A percentile compares a stretch with the other conserved stretches of the same genome.
Conservation (phyloP, 1,284 basidiomycete genomes). For the Tylopilus sp. region DNA sequence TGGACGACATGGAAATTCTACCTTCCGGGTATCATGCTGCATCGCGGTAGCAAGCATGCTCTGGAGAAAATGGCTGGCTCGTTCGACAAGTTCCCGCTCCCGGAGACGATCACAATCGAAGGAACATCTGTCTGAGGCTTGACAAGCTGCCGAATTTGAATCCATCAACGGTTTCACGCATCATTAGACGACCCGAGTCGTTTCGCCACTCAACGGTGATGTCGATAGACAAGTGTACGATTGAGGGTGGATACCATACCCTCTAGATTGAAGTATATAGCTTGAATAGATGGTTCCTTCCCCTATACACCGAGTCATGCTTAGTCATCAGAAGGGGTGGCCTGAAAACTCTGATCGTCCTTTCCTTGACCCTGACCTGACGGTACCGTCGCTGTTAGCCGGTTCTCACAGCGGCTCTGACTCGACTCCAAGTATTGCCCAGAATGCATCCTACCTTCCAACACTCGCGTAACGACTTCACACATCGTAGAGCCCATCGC, state of each 20-base stretch:
- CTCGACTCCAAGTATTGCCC: slow-evolving; percentile 1
- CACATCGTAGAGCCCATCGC: slow-evolving; percentile 41
- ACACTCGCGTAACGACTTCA: slow-evolving; percentile 16
- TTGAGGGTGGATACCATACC: background rate
- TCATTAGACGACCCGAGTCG: background rate
- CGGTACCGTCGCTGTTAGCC: background rate
- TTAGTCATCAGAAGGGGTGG: slow-evolving; percentile 21
- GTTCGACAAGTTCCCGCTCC: slow-evolving; percentile 39
- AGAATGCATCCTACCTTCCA: slow-evolving; percentile 15
- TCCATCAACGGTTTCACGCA: background rate
- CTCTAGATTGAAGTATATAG: background rate
- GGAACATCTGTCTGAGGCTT: slow-evolving; percentile 16
- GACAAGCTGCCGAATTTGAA: background rate
- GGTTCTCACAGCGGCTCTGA: slow-evolving; percentile 9
- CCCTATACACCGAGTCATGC: slow-evolving; percentile 13
- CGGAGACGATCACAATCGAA: slow-evolving; percentile 25
- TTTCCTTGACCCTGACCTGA: slow-evolving; percentile 6
- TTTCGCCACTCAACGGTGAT: background rate
- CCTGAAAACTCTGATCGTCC: background rate
- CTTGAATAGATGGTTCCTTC: background rate
- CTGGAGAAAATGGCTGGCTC: slow-evolving; percentile 55
- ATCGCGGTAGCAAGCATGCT: slow-evolving; percentile 27
- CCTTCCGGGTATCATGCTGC: slow-evolving; percentile 42
- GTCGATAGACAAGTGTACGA: background rate
- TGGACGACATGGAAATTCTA: slow-evolving; percentile 70